These are phyloP conservation scores for Phlebiopsis flavidoalba DNA, from an alignment of 768 basidiomycete genomes.

Conservation along the genomic window DNA sequence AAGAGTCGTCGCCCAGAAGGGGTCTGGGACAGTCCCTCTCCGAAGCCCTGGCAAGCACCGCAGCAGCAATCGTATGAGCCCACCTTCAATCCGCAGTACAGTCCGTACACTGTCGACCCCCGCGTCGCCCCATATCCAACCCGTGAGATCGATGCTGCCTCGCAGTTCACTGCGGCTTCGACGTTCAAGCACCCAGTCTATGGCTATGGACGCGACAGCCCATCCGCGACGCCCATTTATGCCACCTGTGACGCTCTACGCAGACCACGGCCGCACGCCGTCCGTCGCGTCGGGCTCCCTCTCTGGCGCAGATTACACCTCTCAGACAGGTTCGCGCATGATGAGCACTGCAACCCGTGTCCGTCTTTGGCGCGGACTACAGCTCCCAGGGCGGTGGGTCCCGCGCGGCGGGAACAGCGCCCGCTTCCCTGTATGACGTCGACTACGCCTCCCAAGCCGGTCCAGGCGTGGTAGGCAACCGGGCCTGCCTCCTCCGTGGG, in stretches of 20 bases:
- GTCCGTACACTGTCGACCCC: conserved; percentile 11
- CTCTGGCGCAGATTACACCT: not conserved
- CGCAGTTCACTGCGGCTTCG: conserved; percentile 1
- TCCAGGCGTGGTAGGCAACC: too few relatives aligned
- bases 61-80: not conserved
- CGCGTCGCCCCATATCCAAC: not conserved
- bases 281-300: not conserved
- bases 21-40: not conserved
- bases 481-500: too few relatives aligned
- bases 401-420: not conserved
- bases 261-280: conserved; percentile 1
- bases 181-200: conserved; percentile 12
- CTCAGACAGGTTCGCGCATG: not conserved
- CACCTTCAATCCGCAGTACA: conserved; percentile 4
- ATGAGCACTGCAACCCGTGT: not conserved
- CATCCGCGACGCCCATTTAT: conserved; percentile 13
- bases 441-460: too few relatives aligned
- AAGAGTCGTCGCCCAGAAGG: too few relatives aligned
- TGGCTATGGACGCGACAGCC: conserved; percentile 2
- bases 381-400: not conserved
- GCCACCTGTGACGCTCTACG: conserved; percentile 12
- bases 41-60: conserved; percentile 12
- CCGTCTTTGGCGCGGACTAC: not conserved
- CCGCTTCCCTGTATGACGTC: too few relatives aligned
- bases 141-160: conserved; percentile 1